Conservation (phyloP, 1,284 basidiomycete species). For the Polyporus tsugae region DNA sequence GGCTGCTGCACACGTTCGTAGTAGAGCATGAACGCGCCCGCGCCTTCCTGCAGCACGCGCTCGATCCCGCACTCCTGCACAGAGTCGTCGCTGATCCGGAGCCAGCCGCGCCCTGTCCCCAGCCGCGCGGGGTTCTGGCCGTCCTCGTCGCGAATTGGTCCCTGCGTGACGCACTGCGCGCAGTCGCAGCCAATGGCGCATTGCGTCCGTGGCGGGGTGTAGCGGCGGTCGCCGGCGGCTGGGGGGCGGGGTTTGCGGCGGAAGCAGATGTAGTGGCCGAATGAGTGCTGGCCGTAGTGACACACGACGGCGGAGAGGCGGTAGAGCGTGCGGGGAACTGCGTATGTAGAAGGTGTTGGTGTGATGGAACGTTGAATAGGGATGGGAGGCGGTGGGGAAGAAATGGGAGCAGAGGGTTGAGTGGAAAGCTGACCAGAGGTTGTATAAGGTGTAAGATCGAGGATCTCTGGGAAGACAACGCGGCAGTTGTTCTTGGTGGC, state of each 20-base stretch:
- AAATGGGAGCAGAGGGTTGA: constrained; percentile 71
- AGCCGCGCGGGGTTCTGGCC: constrained; percentile 36
- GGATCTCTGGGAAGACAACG: constrained; percentile 84
- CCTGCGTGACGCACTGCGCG: constrained; percentile 49
- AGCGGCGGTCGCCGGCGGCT: constrained; percentile 44
- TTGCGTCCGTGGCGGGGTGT: constrained; percentile 55
- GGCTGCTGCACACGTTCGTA: constrained; percentile 78
- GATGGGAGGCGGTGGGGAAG: constrained; percentile 50
- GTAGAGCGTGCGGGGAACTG: constrained; percentile 71
- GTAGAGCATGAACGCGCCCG: constrained; percentile 88
- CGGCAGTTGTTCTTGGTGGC: constrained; percentile 84
- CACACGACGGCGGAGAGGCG: constrained; percentile 85
- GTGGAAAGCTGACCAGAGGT: constrained; percentile 80
- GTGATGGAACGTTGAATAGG: constrained; percentile 55
- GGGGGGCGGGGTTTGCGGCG: constrained; percentile 75
- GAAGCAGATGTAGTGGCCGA: constrained; percentile 92
- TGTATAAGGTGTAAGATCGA: constrained; percentile 87
- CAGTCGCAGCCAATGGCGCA: constrained; percentile 58
- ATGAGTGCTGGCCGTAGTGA: constrained; percentile 89
- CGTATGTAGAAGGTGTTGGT: constrained; percentile 61
- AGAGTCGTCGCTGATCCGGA: constrained; percentile 85
- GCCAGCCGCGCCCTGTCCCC: constrained; percentile 70
- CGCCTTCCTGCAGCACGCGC: constrained; percentile 75
- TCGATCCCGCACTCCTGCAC: constrained; percentile 84
- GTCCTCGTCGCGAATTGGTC: constrained; percentile 51